These are phyloP conservation scores for Fusarium compactum DNA, from an alignment of 2,329 filamentous ascomycete species.

Conservation along the genomic window DNA sequence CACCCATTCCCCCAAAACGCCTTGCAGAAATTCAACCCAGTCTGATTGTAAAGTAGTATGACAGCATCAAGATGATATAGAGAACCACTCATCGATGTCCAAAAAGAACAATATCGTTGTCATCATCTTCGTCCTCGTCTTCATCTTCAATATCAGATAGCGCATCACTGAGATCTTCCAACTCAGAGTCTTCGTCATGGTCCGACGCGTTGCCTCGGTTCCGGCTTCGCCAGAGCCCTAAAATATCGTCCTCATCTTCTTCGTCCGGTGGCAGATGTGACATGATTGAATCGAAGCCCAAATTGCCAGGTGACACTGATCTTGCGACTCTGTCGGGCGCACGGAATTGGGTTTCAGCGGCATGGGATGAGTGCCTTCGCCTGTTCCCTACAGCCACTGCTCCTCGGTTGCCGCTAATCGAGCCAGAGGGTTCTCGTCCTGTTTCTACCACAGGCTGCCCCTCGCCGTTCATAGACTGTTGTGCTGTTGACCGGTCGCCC, in stretches of 20 bases:
- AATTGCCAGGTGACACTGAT: slow-evolving; percentile 58
- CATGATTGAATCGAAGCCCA: slow-evolving; percentile 45
- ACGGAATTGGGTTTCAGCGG: slow-evolving; percentile 49
- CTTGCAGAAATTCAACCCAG: slow-evolving; percentile 36
- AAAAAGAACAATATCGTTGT: slow-evolving; percentile 63
- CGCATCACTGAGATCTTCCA: slow-evolving; percentile 57
- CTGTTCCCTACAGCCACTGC: slow-evolving; percentile 44
- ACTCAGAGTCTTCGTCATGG: slow-evolving; percentile 62
- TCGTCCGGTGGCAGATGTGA: slow-evolving; percentile 51
- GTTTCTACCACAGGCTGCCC: slow-evolving; percentile 28
- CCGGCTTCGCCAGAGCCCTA: slow-evolving; percentile 67
- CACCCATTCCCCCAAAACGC: slow-evolving; percentile 35
- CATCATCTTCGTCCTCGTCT: slow-evolving; percentile 65
- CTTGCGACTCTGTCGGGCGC: slow-evolving; percentile 58
- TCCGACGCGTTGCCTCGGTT: slow-evolving; percentile 61
- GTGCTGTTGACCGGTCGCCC: slow-evolving; percentile 47
- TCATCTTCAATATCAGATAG: slow-evolving; percentile 58
- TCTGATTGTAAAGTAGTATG: slow-evolving; percentile 2
- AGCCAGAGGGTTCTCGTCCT: slow-evolving; percentile 22
- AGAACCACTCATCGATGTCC: slow-evolving; percentile 59
- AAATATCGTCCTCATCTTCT: slow-evolving; percentile 67
- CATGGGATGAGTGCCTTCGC: slow-evolving; percentile 57
- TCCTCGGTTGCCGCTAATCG: slow-evolving; percentile 26
- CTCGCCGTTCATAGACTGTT: slow-evolving; percentile 45
- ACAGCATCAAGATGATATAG: slow-evolving; percentile 10